A percentile compares a stretch with the other conserved stretches of the same genome.
These are phyloP conservation scores for Acacia pycnantha DNA, from an alignment of 331 rosid genomes.

Conservation along the genomic window DNA sequence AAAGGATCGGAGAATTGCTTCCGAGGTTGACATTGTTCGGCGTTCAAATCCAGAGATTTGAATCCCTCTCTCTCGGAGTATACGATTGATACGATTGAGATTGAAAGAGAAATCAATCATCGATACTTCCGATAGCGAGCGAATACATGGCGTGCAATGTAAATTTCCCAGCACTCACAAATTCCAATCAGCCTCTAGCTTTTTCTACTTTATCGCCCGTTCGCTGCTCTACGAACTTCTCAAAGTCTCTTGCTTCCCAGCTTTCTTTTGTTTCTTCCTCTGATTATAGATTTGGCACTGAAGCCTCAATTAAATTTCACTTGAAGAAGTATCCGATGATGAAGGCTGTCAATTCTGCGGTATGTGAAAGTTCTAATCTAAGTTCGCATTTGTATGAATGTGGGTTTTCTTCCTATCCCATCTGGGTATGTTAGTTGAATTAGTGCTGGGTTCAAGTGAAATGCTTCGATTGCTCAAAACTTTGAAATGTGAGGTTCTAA, in stretches of 20 bases:
- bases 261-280: constrained; percentile 22
- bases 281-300: constrained; percentile 13
- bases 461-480: not conserved
- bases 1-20: not conserved
- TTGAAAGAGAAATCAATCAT: not conserved
- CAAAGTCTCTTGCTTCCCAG: constrained; percentile 8
- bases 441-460: not conserved
- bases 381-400: not conserved
- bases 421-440: not conserved
- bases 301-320: not conserved
- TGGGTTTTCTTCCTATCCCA: not conserved
- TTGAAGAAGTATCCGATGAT: not conserved
- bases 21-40: not conserved
- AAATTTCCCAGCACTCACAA: constrained; percentile 20
- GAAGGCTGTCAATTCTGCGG: constrained; percentile 29
- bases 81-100: not conserved
- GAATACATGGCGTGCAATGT: constrained; percentile 32
- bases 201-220: constrained; percentile 1
- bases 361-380: not conserved
- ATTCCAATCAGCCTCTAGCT: constrained; percentile 27
- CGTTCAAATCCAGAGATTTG: not conserved
- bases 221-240: not conserved
- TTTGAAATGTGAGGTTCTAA: not conserved
- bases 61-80: not conserved
- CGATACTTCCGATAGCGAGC: not conserved